Evolutionary conservation across 257 asterid genomes (phyloP), one percentile per base, ranked within the genome.

Genomic region (Ligustrum vulgare): DNA sequence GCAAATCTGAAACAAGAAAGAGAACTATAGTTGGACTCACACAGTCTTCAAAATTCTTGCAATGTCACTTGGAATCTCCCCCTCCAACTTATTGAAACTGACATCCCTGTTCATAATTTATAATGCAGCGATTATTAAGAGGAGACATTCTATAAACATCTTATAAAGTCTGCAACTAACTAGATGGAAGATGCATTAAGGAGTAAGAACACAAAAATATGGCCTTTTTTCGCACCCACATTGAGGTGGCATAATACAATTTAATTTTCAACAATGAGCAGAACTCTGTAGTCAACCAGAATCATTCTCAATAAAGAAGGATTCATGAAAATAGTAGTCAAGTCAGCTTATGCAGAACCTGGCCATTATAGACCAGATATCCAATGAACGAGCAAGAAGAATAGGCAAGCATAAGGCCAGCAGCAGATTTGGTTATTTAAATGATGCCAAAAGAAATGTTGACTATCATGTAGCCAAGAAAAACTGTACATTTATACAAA

Each of bases 1-100:
- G 72, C 51, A 65, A 60, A 11, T 8, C 16, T 32, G 41, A 77
- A 68, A 41, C 28, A 70, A 49, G 74, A 25, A 47, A 65, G 78
- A 15, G 10, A 32, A 16, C 71, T 41, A 77, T 73, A 62, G 49
- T 80, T 71, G 15, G 31, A 56, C 98, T 84, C 73, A 93, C 98
- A 91, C 84, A 70, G 84, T 81, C 71, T 86, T 91, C 73, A 91
- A 78, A 47, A 73, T 88, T 84, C 96, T 89, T 10, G 89, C 83
- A 20, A 93, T 80, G 74, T 72, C 80, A 72, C 78, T 63, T 34
- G 90, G 91, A 77, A 93, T 87, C 74, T 34, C 75, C 31, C 98
- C 98, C 28, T 10, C 75, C 67, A 93, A 85, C 58, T 72, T 87
- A 84, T 93, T 93, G 93, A 93, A 93, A 77, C 94, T 88, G 79